Base-by-base conservation (phyloP, 2,329 filamentous ascomycete genomes). In the Penicillium sp. region DNA sequence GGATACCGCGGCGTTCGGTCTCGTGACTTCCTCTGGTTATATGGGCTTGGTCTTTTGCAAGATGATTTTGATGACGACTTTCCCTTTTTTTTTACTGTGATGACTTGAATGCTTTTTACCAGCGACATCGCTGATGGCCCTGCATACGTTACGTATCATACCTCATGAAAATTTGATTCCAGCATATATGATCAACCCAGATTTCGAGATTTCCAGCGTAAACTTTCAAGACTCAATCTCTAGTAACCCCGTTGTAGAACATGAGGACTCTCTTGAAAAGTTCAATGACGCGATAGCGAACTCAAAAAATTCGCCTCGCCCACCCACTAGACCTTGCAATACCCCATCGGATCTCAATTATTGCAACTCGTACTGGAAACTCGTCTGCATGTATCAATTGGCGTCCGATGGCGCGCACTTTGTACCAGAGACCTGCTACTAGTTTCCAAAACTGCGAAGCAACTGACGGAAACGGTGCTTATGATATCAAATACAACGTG, bases 1-100 rank as follows among this genome's bases (percentile, higher is more conserved):
- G 55, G 57, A 68, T 69, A 67, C 62, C 59, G 62, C 57, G 67
- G 66, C 67, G 67, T 69, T 54, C 5, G n/a, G 46, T 14, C 37
- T 45, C 26, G 16, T 22, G 26, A n/a, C 16, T 43, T 64, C 19
- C 52, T 6, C 14, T 61, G 42, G 30, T 14, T 57, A 48, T 43
- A 52, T 55, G 57, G 54, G 48, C 30, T 46, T 56, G 26, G 48
- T 55, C n/a, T 16, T 46, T 28, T 55, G 46, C 52, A 22, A 45
- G n/a, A 19, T 40, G 22, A 35, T 40, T 58, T 62, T 63, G 49
- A 63, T 52, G 65, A 64, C 58, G 42, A 51, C 48, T 57, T 58
- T 51, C 42, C 33, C 49, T 61, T 64, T 65, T 49, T 6, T 16
- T n/a, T 33, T 22, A 22, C 30, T 55, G 25, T 61, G 53, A 67